phyloP scores from a whole-genome alignment of 1,284 basidiomycete species.

The Malassezia globosa region DNA sequence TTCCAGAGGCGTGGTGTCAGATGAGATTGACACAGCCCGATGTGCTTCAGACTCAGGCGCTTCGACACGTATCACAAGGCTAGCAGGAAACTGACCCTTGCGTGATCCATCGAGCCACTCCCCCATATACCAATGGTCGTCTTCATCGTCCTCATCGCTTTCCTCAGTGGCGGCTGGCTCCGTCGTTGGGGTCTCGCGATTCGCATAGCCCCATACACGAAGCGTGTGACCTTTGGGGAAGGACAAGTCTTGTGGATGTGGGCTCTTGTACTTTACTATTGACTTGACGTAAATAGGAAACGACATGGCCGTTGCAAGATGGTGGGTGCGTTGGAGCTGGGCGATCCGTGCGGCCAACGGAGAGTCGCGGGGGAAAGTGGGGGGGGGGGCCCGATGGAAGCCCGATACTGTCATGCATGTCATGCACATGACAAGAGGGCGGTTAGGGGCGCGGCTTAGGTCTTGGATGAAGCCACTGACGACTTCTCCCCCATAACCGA shows the following conservation, averaged over 20 bases:
- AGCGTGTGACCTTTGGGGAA: conserved; percentile 43
- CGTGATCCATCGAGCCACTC: conserved; percentile 30
- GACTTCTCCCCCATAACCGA: not conserved
- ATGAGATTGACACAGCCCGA: too few species aligned
- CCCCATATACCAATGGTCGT: conserved; percentile 48
- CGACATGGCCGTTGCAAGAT: conserved; percentile 3
- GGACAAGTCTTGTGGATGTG: conserved; percentile 36
- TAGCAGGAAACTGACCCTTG: conserved; percentile 44
- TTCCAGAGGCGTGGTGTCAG: too few species aligned
- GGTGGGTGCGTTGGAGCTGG: not conserved
- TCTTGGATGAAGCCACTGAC: too few species aligned
- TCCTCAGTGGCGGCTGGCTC: conserved; percentile 24
- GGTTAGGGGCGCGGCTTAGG: too few species aligned
- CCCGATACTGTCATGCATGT: too few species aligned
- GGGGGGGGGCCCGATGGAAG: too few species aligned
- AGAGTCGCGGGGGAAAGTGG: too few species aligned
- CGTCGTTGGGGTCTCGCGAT: conserved; percentile 9
- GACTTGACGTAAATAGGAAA: conserved; percentile 32
- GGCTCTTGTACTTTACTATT: conserved; percentile 37
- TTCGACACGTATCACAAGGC: conserved; percentile 33
- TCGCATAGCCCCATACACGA: conserved; percentile 33
- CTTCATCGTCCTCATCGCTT: conserved; percentile 44
- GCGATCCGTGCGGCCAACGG: conserved; percentile 5
- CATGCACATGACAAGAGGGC: too few species aligned
- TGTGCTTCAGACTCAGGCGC: too few species aligned